Conservation (phyloP, 257 asterid species). For the Solanum piurae region DNA sequence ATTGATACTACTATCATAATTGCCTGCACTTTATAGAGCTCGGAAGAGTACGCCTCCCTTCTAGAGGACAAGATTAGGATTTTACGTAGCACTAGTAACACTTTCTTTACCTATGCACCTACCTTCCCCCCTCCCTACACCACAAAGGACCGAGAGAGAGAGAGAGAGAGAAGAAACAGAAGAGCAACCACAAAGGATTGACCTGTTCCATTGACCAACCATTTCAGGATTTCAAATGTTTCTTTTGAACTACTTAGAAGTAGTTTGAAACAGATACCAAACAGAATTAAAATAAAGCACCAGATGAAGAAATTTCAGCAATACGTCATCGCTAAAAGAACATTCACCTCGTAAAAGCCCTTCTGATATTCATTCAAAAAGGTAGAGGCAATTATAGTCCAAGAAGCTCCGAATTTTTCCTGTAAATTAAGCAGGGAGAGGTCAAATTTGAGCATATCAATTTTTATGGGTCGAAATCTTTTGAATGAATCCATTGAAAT, state of each 20-base stretch:
- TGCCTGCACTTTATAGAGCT: background rate
- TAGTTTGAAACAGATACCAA: background rate
- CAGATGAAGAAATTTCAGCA: background rate
- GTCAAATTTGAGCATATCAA: background rate
- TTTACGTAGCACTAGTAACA: background rate
- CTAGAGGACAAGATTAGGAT: background rate
- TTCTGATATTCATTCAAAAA: constrained; percentile 66
- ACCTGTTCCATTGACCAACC: background rate
- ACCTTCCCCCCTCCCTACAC: background rate
- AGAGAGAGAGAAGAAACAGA: background rate
- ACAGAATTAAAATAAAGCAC: background rate
- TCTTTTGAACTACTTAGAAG: background rate
- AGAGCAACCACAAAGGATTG: background rate
- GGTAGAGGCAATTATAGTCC: constrained; percentile 69
- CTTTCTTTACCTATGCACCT: background rate
- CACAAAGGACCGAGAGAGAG: background rate
- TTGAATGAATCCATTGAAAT: background rate
- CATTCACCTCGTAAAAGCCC: constrained; percentile 64
- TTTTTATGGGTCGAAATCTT: background rate
- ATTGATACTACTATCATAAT: background rate
- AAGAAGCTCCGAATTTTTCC: constrained; percentile 83
- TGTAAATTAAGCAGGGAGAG: constrained; percentile 18
- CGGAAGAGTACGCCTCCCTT: background rate
- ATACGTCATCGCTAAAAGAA: background rate
- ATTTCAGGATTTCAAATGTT: background rate